These are phyloP conservation scores for Solanum raphanifolium DNA, from an alignment of 257 asterid species.

Conservation along the genomic window DNA sequence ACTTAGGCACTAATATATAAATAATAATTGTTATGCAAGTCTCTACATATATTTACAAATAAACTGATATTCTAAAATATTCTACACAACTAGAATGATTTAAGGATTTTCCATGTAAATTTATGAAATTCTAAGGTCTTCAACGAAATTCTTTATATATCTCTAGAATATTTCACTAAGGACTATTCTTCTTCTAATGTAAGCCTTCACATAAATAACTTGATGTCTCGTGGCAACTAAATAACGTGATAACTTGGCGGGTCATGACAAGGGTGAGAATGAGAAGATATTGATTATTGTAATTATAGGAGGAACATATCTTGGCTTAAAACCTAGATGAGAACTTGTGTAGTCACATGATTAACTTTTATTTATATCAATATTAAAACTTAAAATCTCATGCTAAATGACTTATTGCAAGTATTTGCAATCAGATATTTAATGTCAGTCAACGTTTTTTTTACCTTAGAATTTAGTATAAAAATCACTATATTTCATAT, in stretches of 20 bases:
- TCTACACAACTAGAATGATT: neutral
- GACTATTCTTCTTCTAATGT: too few species aligned
- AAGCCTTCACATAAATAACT: too few species aligned
- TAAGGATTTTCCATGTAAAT: too few species aligned
- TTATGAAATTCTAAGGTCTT: too few species aligned
- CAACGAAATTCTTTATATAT: fast-evolving
- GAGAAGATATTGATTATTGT: neutral
- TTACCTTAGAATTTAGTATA: neutral
- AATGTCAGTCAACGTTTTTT: fast-evolving
- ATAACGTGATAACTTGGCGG: too few species aligned
- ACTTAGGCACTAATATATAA: too few species aligned
- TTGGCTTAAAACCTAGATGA: neutral
- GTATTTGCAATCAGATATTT: neutral
- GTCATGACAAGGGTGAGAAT: neutral
- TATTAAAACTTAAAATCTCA: neutral
- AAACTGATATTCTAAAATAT: too few species aligned
- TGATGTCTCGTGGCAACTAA: too few species aligned
- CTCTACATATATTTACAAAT: too few species aligned
- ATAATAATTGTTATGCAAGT: too few species aligned
- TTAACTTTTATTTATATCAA: neutral
- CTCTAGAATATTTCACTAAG: too few species aligned
- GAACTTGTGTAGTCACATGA: neutral
- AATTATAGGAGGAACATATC: neutral
- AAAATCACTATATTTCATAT: neutral
- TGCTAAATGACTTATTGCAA: neutral